Evolutionary conservation across 73 alveolate genomes (phyloP), one percentile per base, ranked within the genome.

Genomic region (Paramecium bursaria): DNA sequence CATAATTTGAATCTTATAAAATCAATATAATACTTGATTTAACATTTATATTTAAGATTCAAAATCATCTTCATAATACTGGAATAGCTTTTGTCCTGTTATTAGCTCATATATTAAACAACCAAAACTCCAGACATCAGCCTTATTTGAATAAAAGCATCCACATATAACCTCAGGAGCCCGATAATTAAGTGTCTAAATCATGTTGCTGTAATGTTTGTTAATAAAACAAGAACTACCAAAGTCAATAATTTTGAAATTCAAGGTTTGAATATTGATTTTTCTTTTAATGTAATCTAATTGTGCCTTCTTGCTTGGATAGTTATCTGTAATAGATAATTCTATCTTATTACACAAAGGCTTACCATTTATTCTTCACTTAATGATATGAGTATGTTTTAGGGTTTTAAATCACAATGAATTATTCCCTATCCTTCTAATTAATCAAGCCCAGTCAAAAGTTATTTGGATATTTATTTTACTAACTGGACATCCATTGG

Each of bases 161-260:
- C 86, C 86, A 26, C 29, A 17, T 3, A 73, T 95, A 1, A 73
- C 86, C 17, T 73, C 86, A 4, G 86, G 86, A 46, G 86, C 75
- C 27, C 86, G 13, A 15, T 73, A 73, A 29, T 46, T 10, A 13
- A 21, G 31, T 2, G 87, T 51, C 44, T 86, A 30, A 1, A 30
- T 91, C 48, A 76, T 86, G 19, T 92, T 87, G 44, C 90, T 49
- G 19, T 74, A 53, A 55, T 92, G 97, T 74, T 92, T 79, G 46
- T 85, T 67, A 3, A 85, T 75, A 48, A 26, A 85, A 48, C 91
- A 85, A 29, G 87, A 47, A 1, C 74, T 73, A 5, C 91, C 90
- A 39, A 85, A 75, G 26, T 85, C 91, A 86, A 96, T 52, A 91
- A 95, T 85, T 95, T 94, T 39, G 89, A 88, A 55, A 91, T 80